Conservation (phyloP, 441 rosid genomes). For the Erodium moschatum region DNA sequence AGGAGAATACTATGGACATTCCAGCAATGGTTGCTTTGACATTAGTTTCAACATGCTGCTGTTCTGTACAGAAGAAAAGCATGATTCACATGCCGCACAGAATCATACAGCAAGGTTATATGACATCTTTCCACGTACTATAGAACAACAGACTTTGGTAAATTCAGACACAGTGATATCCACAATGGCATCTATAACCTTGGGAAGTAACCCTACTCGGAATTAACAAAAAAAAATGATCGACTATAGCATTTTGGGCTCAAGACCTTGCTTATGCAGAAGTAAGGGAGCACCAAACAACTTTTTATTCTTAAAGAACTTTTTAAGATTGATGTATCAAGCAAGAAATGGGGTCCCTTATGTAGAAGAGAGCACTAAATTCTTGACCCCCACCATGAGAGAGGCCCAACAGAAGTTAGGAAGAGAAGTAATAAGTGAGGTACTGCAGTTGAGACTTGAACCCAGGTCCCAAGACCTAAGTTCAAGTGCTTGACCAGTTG, state of each 20-base stretch:
- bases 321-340: no score
- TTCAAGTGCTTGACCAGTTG: background rate
- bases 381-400: no score
- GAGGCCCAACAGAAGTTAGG: no score
- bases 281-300: no score
- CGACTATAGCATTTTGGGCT: no score
- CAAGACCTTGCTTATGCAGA: no score
- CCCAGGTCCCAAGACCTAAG: background rate
- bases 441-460: no score
- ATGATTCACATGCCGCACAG: background rate
- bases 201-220: background rate
- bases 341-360: no score
- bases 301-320: no score
- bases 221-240: background rate
- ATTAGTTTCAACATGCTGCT: constrained; percentile 74
- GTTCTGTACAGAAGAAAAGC: constrained; percentile 42
- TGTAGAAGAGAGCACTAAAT: no score
- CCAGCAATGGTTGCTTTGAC: constrained; percentile 59
- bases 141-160: background rate
- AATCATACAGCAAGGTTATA: background rate
- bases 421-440: no score
- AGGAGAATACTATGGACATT: constrained; percentile 52
- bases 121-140: background rate
- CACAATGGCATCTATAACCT: constrained; percentile 1
- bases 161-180: background rate